Conservation (phyloP, 228 moss, liverwort and hornwort genomes). For the Sphagnum fallax region DNA sequence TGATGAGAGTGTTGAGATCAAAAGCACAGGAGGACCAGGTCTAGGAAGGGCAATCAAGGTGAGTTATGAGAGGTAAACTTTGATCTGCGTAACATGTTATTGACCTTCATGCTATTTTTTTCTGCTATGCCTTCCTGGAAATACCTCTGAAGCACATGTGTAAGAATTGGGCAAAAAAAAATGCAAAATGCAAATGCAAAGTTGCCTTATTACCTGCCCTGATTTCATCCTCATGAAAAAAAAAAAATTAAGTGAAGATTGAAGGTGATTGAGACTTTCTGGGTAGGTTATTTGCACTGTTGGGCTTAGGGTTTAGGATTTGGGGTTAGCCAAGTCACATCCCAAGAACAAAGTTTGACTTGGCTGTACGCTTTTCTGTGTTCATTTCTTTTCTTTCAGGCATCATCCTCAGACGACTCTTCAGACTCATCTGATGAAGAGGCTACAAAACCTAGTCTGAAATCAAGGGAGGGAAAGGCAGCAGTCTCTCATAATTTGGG, state of each 20-base stretch:
- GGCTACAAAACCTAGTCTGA: constrained; percentile 14
- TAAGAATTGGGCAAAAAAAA: too few relatives aligned
- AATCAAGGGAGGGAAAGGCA: too few relatives aligned
- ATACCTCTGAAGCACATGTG: too few relatives aligned
- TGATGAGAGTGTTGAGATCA: constrained; percentile 62
- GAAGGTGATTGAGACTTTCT: too few relatives aligned
- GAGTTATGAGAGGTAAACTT: constrained; percentile 3
- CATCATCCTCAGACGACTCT: constrained; percentile 3
- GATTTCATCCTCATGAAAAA: too few relatives aligned
- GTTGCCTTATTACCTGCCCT: too few relatives aligned
- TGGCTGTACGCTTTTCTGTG: background rate
- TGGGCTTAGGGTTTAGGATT: too few relatives aligned
- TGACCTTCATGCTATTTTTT: background rate
- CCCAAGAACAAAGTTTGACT: constrained; percentile 1
- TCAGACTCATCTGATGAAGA: constrained; percentile 34
- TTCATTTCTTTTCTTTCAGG: background rate
- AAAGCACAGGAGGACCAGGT: constrained; percentile 13
- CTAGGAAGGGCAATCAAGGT: constrained; percentile 6
- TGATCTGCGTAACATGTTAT: background rate
- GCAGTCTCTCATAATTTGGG: too few relatives aligned
- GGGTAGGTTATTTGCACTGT: too few relatives aligned
- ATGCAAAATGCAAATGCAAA: too few relatives aligned
- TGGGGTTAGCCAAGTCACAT: too few relatives aligned
- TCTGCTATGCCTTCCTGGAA: background rate
- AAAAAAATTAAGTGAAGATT: too few relatives aligned